A percentile compares a stretch with the other conserved stretches of the same genome.
These are phyloP conservation scores for Neurospora sp. DNA, from an alignment of 495 filamentous ascomycete genomes.

Conservation along the genomic window DNA sequence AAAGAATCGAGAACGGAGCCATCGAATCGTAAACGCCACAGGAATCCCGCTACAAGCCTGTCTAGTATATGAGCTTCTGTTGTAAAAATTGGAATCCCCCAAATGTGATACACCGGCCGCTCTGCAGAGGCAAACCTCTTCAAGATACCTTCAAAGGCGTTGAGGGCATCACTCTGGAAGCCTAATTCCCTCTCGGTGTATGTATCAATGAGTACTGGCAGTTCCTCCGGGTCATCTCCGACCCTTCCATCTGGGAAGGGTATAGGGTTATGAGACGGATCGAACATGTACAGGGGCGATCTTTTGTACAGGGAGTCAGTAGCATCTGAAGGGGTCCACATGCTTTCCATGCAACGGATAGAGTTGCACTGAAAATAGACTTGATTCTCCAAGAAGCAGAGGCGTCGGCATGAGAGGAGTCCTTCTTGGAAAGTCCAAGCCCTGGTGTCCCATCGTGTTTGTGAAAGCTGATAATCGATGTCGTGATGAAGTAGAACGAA, in stretches of 20 bases:
- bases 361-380: background rate
- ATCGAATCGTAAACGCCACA: background rate
- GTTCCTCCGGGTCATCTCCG: background rate
- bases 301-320: background rate
- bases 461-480: background rate
- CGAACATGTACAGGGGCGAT: background rate
- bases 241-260: background rate
- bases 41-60: background rate
- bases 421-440: background rate
- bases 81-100: background rate
- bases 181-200: background rate
- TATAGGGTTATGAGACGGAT: background rate
- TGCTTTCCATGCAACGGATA: constrained; percentile 10
- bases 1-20: background rate
- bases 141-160: constrained; percentile 1
- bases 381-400: background rate
- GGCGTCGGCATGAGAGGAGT: background rate
- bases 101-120: background rate
- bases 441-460: background rate
- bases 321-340: background rate
- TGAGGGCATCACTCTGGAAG: background rate
- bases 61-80: background rate
- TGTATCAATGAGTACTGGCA: background rate
- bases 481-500: background rate
- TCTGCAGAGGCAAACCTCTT: background rate